phyloP scores from a whole-genome alignment of 352 stramenopile genomes.

The Phytophthora aleatoria region DNA sequence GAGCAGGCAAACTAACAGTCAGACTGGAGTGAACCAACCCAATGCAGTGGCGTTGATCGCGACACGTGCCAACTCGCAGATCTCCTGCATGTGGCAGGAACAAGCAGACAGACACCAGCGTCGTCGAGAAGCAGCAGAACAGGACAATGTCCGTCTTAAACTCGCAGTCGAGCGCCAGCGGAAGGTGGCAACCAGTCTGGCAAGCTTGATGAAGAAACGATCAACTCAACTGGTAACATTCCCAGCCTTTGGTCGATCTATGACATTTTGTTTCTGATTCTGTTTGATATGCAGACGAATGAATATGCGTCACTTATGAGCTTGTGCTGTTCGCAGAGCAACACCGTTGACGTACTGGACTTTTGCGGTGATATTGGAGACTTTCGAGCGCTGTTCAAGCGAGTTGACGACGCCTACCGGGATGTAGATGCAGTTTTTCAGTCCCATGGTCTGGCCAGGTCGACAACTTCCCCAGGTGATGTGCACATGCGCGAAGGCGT shows the following conservation, averaged over 20 bases:
- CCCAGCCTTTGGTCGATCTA: neutral
- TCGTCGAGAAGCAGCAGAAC: slow-evolving; percentile 29
- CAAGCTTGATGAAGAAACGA: slow-evolving; percentile 39
- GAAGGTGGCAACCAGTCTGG: slow-evolving; percentile 41
- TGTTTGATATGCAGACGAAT: slow-evolving; percentile 12
- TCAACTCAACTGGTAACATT: slow-evolving; percentile 23
- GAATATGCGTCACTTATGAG: slow-evolving; percentile 20
- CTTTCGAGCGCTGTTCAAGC: slow-evolving; percentile 26
- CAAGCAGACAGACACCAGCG: slow-evolving; percentile 26
- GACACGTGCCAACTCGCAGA: slow-evolving; percentile 1
- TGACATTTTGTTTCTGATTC: too few species aligned
- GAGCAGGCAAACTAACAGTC: neutral
- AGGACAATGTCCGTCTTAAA: slow-evolving; percentile 41
- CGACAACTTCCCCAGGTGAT: slow-evolving; percentile 21
- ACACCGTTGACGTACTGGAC: slow-evolving; percentile 22
- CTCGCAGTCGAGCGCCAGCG: slow-evolving; percentile 47
- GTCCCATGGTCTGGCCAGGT: slow-evolving; percentile 23
- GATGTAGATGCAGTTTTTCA: slow-evolving; percentile 29
- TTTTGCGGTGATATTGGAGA: slow-evolving; percentile 21
- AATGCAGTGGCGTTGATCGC: slow-evolving; percentile 1
- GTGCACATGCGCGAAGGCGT: slow-evolving; percentile 27
- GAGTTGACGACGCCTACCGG: slow-evolving; percentile 20
- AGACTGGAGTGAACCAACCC: neutral
- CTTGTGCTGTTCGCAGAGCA: slow-evolving; percentile 18
- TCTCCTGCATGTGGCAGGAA: slow-evolving; percentile 30